phyloP scores from a whole-genome alignment of 352 stramenopile genomes.

The Phytopythium vexans region DNA sequence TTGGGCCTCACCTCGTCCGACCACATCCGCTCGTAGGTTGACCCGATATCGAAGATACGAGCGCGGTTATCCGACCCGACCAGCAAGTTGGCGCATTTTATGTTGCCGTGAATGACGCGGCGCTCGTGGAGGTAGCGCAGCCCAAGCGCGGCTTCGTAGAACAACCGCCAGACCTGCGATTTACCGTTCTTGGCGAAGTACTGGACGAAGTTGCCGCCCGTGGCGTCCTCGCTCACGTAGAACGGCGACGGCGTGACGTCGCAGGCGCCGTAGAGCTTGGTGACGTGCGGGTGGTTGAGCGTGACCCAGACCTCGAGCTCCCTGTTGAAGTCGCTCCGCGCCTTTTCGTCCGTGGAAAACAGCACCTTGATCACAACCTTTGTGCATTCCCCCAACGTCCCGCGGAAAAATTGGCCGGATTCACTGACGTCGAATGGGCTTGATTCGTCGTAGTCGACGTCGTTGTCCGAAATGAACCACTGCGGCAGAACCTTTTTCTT shows the following conservation, averaged over 20 bases:
- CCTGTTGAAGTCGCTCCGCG: constrained; percentile 26
- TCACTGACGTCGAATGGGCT: constrained; percentile 16
- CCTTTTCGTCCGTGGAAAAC: constrained; percentile 19
- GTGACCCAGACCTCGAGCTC: constrained; percentile 35
- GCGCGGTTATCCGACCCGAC: constrained; percentile 35
- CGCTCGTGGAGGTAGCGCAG: constrained; percentile 69
- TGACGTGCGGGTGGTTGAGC: constrained; percentile 35
- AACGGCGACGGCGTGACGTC: constrained; percentile 33
- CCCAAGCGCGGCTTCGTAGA: constrained; percentile 36
- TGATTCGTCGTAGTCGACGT: constrained; percentile 19
- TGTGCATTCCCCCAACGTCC: constrained; percentile 19
- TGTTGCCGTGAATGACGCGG: constrained; percentile 75
- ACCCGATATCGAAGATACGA: constrained; percentile 42
- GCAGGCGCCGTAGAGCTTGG: constrained; percentile 40
- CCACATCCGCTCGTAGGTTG: constrained; percentile 20
- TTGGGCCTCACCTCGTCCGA: constrained; percentile 15
- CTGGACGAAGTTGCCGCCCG: constrained; percentile 19
- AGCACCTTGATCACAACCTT: constrained; percentile 39
- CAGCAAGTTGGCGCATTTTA: constrained; percentile 87
- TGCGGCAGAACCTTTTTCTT: constrained; percentile 4
- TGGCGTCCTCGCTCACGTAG: constrained; percentile 32
- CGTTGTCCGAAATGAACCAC: constrained; percentile 24
- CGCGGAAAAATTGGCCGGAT: constrained; percentile 15
- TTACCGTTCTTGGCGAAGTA: constrained; percentile 21
- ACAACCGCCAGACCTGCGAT: constrained; percentile 18